These are phyloP conservation scores for Pichia thaimueangensis DNA, from an alignment of 805 yeast species.

Conservation along the genomic window DNA sequence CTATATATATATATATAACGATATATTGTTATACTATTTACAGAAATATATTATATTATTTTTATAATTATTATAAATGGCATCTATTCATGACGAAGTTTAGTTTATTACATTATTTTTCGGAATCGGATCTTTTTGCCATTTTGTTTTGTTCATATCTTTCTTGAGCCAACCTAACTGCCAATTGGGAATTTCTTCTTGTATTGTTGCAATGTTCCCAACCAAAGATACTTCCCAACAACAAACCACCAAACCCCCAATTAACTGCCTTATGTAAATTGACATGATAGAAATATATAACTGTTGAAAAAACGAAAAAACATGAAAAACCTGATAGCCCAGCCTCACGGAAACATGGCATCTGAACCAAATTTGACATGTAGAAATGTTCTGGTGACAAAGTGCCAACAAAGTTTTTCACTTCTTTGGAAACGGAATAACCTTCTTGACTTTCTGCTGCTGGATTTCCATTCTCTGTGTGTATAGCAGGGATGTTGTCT, in stretches of 20 bases:
- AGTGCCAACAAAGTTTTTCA: constrained; percentile 19
- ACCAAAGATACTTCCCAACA: constrained; percentile 73
- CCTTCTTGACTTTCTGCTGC: constrained; percentile 5
- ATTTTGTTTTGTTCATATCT: constrained; percentile 24
- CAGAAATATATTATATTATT: too few species aligned
- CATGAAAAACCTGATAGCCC: constrained; percentile 69
- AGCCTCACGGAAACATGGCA: constrained; percentile 79
- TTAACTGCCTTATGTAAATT: constrained; percentile 57
- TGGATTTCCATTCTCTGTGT: constrained; percentile 14
- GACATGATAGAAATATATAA: constrained; percentile 62
- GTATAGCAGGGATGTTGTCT: constrained; percentile 50
- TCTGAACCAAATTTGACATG: constrained; percentile 42
- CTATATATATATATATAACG: too few species aligned
- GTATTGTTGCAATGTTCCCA: constrained; percentile 89
- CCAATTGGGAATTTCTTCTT: constrained; percentile 58
- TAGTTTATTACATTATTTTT: too few species aligned
- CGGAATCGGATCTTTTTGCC: too few species aligned
- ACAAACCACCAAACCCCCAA: constrained; percentile 78
- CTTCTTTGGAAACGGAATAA: constrained; percentile 19
- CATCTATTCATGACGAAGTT: too few species aligned
- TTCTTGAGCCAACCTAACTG: constrained; percentile 64
- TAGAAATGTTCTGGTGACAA: constrained; percentile 47
- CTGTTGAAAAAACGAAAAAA: constrained; percentile 62
- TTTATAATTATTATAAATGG: too few species aligned
- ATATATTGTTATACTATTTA: too few species aligned